phyloP scores from a whole-genome alignment of 2,329 filamentous ascomycete species.

The Pseudogymnoascus sp. region DNA sequence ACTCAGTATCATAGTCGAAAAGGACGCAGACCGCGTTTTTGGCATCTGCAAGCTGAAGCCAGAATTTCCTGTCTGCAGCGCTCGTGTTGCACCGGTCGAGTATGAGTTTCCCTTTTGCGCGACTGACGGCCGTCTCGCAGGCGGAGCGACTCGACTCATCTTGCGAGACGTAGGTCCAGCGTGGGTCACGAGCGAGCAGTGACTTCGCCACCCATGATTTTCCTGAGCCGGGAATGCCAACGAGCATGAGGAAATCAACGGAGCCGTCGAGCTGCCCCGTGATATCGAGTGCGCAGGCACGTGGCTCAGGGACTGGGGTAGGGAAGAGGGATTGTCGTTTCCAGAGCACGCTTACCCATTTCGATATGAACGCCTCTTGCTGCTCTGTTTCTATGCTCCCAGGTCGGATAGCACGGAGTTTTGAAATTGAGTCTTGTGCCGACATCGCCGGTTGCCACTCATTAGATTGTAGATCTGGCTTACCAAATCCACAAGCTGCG shows the following conservation, averaged over 20 bases:
- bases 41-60: conserved; percentile 4
- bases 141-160: conserved; percentile 11
- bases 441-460: conserved; percentile 12
- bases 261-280: conserved; percentile 3
- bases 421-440: conserved; percentile 6
- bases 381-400: conserved; percentile 16
- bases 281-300: neutral
- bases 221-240: conserved; percentile 15
- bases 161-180: conserved; percentile 11
- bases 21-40: conserved; percentile 11
- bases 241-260: conserved; percentile 13
- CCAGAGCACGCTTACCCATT: conserved; percentile 15
- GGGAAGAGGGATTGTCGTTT: conserved; percentile 12
- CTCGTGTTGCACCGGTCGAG: conserved; percentile 17
- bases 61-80: conserved; percentile 11
- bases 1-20: conserved; percentile 12
- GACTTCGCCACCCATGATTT: conserved; percentile 12
- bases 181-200: conserved; percentile 11
- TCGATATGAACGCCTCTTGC: conserved; percentile 15
- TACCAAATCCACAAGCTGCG: conserved; percentile 13
- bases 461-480: neutral
- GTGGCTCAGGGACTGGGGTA: conserved; percentile 10
- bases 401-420: conserved; percentile 10
- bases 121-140: neutral
- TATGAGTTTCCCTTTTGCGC: conserved; percentile 10